Evolutionary conservation across 805 yeast species (phyloP).

Genomic region (Candida awuae): DNA sequence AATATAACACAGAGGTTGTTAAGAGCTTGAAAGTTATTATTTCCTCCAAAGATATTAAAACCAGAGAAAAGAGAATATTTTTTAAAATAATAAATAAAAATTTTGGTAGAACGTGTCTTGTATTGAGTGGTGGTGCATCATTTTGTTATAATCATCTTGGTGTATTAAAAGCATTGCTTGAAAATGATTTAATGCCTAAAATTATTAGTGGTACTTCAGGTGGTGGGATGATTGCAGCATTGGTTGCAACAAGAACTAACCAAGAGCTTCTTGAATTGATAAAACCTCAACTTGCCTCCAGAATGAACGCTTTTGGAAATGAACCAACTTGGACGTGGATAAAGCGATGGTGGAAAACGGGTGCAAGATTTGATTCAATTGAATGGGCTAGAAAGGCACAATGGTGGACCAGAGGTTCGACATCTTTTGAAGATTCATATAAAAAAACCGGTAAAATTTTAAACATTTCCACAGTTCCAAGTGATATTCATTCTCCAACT

Average conservation of each 20-base stretch:
- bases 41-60: slow-evolving; percentile 31
- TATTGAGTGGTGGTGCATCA: slow-evolving; percentile 73
- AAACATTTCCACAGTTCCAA: slow-evolving; percentile 72
- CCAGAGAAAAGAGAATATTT: slow-evolving; percentile 38
- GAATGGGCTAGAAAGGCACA: slow-evolving; percentile 63
- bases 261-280: slow-evolving; percentile 52
- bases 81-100: slow-evolving; percentile 53
- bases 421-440: slow-evolving; percentile 64
- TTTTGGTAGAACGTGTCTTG: slow-evolving; percentile 64
- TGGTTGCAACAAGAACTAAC: slow-evolving; percentile 61
- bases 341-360: slow-evolving; percentile 61
- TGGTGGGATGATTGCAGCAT: slow-evolving; percentile 70
- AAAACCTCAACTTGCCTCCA: slow-evolving; percentile 52
- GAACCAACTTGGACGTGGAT: slow-evolving; percentile 49
- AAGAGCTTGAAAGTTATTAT: slow-evolving; percentile 38
- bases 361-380: slow-evolving; percentile 69
- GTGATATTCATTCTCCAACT: slow-evolving; percentile 75
- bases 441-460: slow-evolving; percentile 61
- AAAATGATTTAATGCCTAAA: slow-evolving; percentile 56
- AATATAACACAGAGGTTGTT: slow-evolving; percentile 46
- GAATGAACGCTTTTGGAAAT: slow-evolving; percentile 64
- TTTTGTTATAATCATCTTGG: slow-evolving; percentile 77
- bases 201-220: slow-evolving; percentile 76
- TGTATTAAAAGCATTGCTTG: slow-evolving; percentile 60
- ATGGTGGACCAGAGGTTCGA: slow-evolving; percentile 67